Conservation (phyloP, 2,329 filamentous ascomycete species). For the Lasiodiplodia sp. region DNA sequence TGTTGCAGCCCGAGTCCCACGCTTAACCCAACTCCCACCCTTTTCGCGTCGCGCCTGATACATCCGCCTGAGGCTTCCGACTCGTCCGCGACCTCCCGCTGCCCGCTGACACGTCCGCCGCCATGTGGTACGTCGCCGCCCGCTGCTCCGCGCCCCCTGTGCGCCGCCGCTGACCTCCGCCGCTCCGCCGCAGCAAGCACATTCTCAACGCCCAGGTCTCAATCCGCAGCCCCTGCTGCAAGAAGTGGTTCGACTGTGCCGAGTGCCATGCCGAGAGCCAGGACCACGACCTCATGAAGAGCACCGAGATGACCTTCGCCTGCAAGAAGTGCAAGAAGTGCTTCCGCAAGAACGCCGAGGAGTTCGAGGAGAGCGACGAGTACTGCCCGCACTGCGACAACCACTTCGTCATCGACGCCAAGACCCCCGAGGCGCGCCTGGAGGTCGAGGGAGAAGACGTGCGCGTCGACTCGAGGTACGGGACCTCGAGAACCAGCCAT, state of each 20-base stretch:
- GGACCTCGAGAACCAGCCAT: slow-evolving; percentile 31
- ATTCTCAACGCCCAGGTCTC: slow-evolving; percentile 97
- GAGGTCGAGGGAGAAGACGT: slow-evolving; percentile 92
- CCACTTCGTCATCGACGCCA: slow-evolving; percentile 92
- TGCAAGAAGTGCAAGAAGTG: slow-evolving; percentile 99
- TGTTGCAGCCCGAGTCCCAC: slow-evolving; percentile 22
- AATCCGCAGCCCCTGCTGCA: slow-evolving; percentile 94
- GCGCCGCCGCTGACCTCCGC: slow-evolving; percentile 19
- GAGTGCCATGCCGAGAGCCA: slow-evolving; percentile 90
- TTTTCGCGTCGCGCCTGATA: neutral
- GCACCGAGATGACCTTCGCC: slow-evolving; percentile 88
- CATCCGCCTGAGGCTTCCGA: slow-evolving; percentile 15
- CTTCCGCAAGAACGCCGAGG: slow-evolving; percentile 90
- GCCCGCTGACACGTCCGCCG: slow-evolving; percentile 26
- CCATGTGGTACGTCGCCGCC: slow-evolving; percentile 40
- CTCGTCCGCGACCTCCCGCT: neutral
- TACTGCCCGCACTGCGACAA: slow-evolving; percentile 99
- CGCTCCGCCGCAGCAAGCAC: slow-evolving; percentile 75
- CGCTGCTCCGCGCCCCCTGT: slow-evolving; percentile 4
- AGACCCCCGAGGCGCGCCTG: slow-evolving; percentile 81
- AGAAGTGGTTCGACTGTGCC: slow-evolving; percentile 98
- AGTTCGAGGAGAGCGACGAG: slow-evolving; percentile 97
- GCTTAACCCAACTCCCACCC: neutral
- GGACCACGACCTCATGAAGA: slow-evolving; percentile 76
- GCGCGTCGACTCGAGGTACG: slow-evolving; percentile 73